These are phyloP conservation scores for Eucalyptus marginata DNA, from an alignment of 345 rosid species.

Conservation along the genomic window DNA sequence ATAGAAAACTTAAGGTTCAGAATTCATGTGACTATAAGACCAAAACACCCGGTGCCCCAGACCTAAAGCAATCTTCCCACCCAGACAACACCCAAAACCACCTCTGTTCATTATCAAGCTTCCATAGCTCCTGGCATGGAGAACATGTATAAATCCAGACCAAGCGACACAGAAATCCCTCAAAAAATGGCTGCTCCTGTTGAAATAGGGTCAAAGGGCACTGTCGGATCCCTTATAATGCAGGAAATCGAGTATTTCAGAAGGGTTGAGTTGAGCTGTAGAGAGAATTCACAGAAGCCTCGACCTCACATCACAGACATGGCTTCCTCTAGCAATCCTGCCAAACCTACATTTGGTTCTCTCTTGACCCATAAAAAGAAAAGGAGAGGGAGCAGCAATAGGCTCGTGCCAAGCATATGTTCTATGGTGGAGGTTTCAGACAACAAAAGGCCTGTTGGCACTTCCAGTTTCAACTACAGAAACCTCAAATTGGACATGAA, in stretches of 20 bases:
- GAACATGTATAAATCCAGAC: constrained; percentile 16
- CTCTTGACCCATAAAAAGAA: constrained; percentile 30
- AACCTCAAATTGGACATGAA: constrained; percentile 44
- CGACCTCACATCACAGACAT: neutral
- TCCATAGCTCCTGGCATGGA: constrained; percentile 1
- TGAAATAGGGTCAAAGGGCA: constrained; percentile 52
- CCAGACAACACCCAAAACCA: constrained; percentile 1
- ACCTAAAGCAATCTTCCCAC: constrained; percentile 8
- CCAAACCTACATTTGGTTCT: constrained; percentile 7
- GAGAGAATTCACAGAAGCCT: constrained; percentile 16
- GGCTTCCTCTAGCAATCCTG: constrained; percentile 9
- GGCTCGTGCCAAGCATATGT: constrained; percentile 41
- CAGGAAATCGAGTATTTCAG: constrained; percentile 46
- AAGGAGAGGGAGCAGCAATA: constrained; percentile 29
- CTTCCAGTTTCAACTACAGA: constrained; percentile 31
- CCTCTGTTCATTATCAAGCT: constrained; percentile 8
- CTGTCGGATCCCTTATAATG: constrained; percentile 41
- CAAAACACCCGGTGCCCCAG: neutral
- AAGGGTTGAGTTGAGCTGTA: constrained; percentile 16
- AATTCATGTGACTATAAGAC: constrained; percentile 19
- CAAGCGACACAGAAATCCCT: neutral
- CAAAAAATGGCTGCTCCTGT: constrained; percentile 26
- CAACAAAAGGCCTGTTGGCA: constrained; percentile 13
- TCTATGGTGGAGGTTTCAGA: constrained; percentile 49
- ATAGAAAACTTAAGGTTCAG: constrained; percentile 28